Percentiles rank a stretch among this genome's conserved stretches.
phyloP scores from a whole-genome alignment of 176 grass and related monocot species.

The Oryza australiensis region DNA sequence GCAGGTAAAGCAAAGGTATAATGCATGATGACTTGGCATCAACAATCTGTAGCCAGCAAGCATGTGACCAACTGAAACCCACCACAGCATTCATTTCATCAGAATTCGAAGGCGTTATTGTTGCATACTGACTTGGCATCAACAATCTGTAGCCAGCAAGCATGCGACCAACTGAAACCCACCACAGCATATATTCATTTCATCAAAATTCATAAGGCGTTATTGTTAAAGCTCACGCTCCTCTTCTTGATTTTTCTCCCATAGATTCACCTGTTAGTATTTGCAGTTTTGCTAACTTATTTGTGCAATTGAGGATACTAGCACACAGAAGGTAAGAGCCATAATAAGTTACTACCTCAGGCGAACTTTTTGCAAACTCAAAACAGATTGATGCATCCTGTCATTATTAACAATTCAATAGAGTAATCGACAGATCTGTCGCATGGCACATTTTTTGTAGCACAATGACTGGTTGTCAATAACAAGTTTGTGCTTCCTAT shows the following conservation, averaged over 20 bases:
- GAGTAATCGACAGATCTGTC: not conserved
- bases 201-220: not conserved
- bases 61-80: too few species aligned
- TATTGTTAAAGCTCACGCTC: not conserved
- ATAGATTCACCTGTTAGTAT: not conserved
- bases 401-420: too few species aligned
- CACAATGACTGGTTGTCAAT: constrained; percentile 9
- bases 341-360: not conserved
- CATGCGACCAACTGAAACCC: not conserved
- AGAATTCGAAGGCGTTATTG: too few species aligned
- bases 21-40: not conserved
- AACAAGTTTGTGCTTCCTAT: not conserved
- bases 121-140: not conserved
- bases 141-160: not conserved
- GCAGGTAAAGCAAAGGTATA: not conserved
- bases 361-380: not conserved
- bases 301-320: not conserved
- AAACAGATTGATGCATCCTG: not conserved
- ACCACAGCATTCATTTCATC: too few species aligned
- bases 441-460: not conserved
- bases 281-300: not conserved
- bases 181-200: not conserved
- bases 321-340: not conserved
- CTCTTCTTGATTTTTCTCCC: not conserved
- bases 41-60: too few species aligned